Conservation (phyloP, 1,139 yeast species). For the Scheffersomyces lignicola region DNA sequence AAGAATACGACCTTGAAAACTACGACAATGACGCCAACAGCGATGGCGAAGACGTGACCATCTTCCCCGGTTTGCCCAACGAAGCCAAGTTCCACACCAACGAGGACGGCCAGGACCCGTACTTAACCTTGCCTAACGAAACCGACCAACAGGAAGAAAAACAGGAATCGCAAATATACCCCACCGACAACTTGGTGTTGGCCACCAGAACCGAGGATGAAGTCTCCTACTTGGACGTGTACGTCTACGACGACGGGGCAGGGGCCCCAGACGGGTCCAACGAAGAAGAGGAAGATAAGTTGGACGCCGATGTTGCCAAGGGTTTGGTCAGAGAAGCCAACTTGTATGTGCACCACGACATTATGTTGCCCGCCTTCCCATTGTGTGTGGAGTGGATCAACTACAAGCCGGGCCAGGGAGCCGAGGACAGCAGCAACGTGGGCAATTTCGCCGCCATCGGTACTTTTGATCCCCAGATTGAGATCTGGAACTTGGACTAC, state of each 20-base stretch:
- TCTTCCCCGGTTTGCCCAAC: conserved; percentile 71
- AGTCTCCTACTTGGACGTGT: conserved; percentile 86
- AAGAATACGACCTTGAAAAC: conserved; percentile 82
- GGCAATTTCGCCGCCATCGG: conserved; percentile 97
- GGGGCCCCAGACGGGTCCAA: conserved; percentile 70
- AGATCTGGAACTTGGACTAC: conserved; percentile 92
- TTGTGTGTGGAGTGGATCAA: conserved; percentile 95
- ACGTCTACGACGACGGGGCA: conserved; percentile 93
- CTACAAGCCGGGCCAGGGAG: conserved; percentile 54
- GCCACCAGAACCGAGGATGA: conserved; percentile 98
- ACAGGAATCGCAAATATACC: conserved; percentile 80
- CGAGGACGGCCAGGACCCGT: conserved; percentile 68
- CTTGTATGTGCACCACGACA: conserved; percentile 91
- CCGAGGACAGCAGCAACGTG: conserved; percentile 41
- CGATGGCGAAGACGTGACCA: conserved; percentile 53
- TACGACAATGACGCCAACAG: conserved; percentile 68
- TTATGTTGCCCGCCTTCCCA: conserved; percentile 97
- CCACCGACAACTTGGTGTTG: conserved; percentile 85
- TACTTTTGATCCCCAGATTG: conserved; percentile 96
- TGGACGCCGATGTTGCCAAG: conserved; percentile 64
- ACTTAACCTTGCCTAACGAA: conserved; percentile 69
- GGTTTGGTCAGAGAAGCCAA: conserved; percentile 72
- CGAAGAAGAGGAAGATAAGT: conserved; percentile 61
- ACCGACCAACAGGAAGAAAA: conserved; percentile 70
- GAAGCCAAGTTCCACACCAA: conserved; percentile 52